Evolutionary conservation across 164 flowering plant genomes (phyloP).

Genomic region (Aristolochia californica): DNA sequence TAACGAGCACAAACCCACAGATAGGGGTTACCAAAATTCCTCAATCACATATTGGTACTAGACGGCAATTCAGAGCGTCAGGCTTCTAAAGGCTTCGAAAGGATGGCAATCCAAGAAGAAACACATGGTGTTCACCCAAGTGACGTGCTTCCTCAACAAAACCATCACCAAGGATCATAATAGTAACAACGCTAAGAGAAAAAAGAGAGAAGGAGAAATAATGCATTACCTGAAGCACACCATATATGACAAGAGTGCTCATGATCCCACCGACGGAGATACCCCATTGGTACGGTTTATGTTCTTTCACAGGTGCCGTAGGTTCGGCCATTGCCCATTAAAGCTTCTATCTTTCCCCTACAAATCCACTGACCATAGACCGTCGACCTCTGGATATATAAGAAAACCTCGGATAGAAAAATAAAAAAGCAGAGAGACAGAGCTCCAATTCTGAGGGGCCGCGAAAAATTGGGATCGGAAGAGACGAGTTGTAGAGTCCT

Average conservation of each 20-base stretch:
- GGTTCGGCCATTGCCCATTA: conserved; percentile 3
- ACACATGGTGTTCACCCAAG: no score
- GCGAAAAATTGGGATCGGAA: conserved; percentile 2
- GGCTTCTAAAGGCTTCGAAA: no score
- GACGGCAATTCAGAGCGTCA: no score
- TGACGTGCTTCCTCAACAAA: not conserved
- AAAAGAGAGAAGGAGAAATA: not conserved
- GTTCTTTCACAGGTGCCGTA: not conserved
- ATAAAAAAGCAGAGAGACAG: not conserved
- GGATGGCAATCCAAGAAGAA: no score
- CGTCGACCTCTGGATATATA: not conserved
- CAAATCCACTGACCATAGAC: not conserved
- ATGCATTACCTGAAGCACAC: not conserved
- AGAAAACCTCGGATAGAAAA: not conserved
- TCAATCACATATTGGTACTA: no score
- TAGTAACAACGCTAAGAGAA: not conserved
- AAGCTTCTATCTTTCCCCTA: not conserved
- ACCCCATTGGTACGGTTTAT: not conserved
- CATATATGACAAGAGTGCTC: conserved; percentile 2
- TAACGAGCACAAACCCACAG: no score
- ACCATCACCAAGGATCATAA: not conserved
- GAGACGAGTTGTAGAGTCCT: not conserved
- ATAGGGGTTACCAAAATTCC: no score
- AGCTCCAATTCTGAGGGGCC: not conserved
- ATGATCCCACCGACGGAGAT: conserved; percentile 4